Evolutionary conservation across 208 protist species (phyloP).

Genomic region (Acanthamoeba sp.): DNA sequence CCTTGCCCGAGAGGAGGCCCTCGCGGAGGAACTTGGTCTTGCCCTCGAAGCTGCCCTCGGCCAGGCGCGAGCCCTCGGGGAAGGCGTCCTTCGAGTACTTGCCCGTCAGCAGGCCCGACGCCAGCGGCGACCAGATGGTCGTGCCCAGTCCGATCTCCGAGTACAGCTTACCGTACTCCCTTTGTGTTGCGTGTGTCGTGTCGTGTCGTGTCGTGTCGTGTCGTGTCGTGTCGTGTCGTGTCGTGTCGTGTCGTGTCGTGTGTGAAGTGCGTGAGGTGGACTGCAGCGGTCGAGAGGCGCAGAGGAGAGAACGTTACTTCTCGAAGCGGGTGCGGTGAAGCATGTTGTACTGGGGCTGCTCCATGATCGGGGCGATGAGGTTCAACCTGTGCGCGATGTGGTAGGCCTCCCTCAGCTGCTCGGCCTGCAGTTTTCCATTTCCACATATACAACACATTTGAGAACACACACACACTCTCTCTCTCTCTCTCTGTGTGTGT

Average conservation of each 20-base stretch:
- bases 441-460: too few relatives aligned
- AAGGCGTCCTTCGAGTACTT: constrained; percentile 3
- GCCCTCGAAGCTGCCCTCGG: constrained; percentile 69
- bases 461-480: too few relatives aligned
- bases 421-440: background rate
- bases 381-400: constrained; percentile 75
- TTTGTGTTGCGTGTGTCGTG: constrained; percentile 51
- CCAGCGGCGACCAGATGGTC: constrained; percentile 84
- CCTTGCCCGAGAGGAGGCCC: constrained; percentile 25
- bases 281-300: too few relatives aligned
- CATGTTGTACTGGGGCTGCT: constrained; percentile 84
- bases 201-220: too few relatives aligned
- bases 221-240: background rate
- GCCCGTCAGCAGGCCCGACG: constrained; percentile 82
- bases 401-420: constrained; percentile 81
- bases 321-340: constrained; percentile 71
- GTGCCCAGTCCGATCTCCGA: constrained; percentile 63
- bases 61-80: constrained; percentile 71
- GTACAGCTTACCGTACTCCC: constrained; percentile 80
- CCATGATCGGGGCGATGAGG: constrained; percentile 70
- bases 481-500: too few relatives aligned
- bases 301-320: background rate
- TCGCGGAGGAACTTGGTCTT: constrained; percentile 16
- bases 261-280: too few relatives aligned
- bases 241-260: too few relatives aligned